These are phyloP conservation scores for Arachnomyces sp. DNA, from an alignment of 2,329 filamentous ascomycete species.

Conservation along the genomic window DNA sequence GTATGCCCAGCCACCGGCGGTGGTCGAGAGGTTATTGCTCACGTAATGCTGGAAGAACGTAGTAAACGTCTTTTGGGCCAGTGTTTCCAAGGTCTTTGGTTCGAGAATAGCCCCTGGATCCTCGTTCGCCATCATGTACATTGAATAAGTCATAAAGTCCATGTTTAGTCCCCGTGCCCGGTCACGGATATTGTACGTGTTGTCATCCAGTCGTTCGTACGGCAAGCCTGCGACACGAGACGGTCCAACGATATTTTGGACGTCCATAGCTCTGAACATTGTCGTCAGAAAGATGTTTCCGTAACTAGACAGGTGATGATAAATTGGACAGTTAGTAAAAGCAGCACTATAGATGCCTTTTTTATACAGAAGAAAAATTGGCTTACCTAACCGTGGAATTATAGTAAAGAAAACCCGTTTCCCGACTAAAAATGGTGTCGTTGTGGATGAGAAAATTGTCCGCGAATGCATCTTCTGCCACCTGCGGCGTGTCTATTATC, in stretches of 20 bases:
- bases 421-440: no score
- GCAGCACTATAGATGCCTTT: no score
- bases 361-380: no score
- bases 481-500: no score
- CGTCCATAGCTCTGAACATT: constrained; percentile 10
- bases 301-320: no score
- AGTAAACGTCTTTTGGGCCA: constrained; percentile 18
- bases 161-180: constrained; percentile 18
- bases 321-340: no score
- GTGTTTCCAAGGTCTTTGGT: constrained; percentile 2
- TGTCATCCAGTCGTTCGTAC: constrained; percentile 14
- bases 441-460: no score
- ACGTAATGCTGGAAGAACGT: constrained; percentile 27
- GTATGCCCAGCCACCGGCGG: constrained; percentile 17
- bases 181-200: constrained; percentile 21
- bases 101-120: constrained; percentile 18
- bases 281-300: constrained; percentile 13
- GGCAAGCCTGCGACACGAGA: constrained; percentile 4
- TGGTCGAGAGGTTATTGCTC: constrained; percentile 14
- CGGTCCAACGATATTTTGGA: constrained; percentile 4
- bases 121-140: constrained; percentile 18
- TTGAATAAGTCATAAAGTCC: constrained; percentile 25
- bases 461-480: no score
- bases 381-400: no score
- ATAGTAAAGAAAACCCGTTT: no score